A percentile compares a stretch with the other conserved stretches of the same genome.
These are phyloP conservation scores for Paraphaeosphaeria sporulosa DNA, from an alignment of 2,329 filamentous ascomycete genomes.

Conservation along the genomic window DNA sequence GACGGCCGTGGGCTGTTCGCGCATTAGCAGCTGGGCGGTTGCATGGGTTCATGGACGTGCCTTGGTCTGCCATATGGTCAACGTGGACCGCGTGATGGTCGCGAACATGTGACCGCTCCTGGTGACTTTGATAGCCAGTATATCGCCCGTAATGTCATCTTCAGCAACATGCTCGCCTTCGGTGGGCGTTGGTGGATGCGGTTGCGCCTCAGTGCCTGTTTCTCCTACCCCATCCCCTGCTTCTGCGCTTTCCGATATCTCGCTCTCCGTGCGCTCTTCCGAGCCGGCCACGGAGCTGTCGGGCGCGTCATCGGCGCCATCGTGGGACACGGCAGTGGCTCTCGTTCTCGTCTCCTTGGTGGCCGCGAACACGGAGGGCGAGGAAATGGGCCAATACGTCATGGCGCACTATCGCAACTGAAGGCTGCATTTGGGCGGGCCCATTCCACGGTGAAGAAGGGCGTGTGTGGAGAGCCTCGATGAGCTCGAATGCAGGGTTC, in stretches of 20 bases:
- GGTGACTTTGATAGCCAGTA: constrained; percentile 78
- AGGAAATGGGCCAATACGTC: constrained; percentile 94
- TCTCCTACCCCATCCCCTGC: constrained; percentile 21
- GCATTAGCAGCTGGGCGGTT: constrained; percentile 30
- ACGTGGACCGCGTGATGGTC: constrained; percentile 81
- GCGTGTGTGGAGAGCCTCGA: constrained; percentile 31
- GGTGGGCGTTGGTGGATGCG: constrained; percentile 13
- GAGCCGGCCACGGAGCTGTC: constrained; percentile 16
- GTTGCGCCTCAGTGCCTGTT: constrained; percentile 15
- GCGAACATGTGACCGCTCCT: constrained; percentile 85
- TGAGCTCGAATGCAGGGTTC: constrained; percentile 26
- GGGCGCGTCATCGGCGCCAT: constrained; percentile 52
- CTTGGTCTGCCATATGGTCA: constrained; percentile 97
- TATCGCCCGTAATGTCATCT: constrained; percentile 63
- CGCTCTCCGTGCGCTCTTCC: constrained; percentile 23
- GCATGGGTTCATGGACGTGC: constrained; percentile 57
- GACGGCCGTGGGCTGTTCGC: constrained; percentile 79
- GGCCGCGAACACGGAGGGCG: constrained; percentile 82
- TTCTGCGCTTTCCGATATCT: constrained; percentile 13
- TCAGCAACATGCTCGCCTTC: constrained; percentile 29
- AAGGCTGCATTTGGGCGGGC: constrained; percentile 47
- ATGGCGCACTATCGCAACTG: constrained; percentile 50
- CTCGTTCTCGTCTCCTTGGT: constrained; percentile 68
- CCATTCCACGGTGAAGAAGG: constrained; percentile 40
- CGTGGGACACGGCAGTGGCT: constrained; percentile 67